phyloP scores from a whole-genome alignment of 495 filamentous ascomycete species.

The Rostrohypoxylon terebratum region DNA sequence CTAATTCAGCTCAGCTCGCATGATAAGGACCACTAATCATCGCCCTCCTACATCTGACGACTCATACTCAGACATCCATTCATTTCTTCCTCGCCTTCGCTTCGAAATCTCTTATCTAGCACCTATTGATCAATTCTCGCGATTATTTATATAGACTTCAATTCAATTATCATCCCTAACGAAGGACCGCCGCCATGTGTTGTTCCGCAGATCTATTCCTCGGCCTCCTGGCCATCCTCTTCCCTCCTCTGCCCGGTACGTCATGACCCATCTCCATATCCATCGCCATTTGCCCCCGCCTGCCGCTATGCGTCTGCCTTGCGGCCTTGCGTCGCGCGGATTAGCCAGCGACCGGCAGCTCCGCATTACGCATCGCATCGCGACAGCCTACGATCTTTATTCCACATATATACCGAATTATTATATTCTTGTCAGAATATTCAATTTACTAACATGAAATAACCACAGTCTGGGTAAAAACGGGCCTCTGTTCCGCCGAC shows the following conservation, averaged over 20 bases:
- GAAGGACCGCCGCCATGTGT: conserved; percentile 39
- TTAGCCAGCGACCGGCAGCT: conserved; percentile 16
- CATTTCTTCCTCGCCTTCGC: not conserved
- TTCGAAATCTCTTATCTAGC: not conserved
- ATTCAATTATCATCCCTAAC: not conserved
- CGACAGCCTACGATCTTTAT: conserved; percentile 40
- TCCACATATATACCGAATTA: not conserved
- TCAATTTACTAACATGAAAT: not conserved
- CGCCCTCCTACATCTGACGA: conserved; percentile 23
- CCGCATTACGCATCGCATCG: conserved; percentile 12
- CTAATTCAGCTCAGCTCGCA: conserved; percentile 21
- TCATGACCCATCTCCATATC: conserved; percentile 36
- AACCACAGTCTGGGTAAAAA: conserved; percentile 92
- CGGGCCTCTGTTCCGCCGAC: conserved; percentile 92
- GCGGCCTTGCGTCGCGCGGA: too few relatives aligned
- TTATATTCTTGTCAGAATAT: too few relatives aligned
- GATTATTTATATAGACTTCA: conserved; percentile 4
- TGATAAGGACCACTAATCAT: conserved; percentile 11
- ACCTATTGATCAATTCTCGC: not conserved
- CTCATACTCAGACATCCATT: not conserved
- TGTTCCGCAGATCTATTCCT: conserved; percentile 87
- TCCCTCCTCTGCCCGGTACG: conserved; percentile 92
- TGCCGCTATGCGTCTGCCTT: conserved; percentile 32
- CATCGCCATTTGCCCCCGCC: conserved; percentile 20
- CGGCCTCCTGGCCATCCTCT: conserved; percentile 86